Base-by-base conservation (phyloP, 305 asterid genomes). In the Plantago rigida region DNA sequence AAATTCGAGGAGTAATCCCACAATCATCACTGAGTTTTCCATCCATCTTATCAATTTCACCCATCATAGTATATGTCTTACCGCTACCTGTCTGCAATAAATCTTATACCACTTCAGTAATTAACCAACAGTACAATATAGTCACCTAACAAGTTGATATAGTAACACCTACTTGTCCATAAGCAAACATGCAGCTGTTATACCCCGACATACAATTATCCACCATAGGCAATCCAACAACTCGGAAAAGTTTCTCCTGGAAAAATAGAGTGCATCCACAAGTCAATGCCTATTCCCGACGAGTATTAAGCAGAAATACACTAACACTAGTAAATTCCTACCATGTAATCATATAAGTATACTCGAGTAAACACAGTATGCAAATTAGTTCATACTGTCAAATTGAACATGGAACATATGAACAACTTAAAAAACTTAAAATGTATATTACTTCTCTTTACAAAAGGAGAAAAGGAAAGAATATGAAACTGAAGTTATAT, bases 151-250 rank as follows among this genome's bases (percentile, higher is more conserved):
- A 47, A 67, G 48, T 50, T 34, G 62, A 51, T 60, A 63, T 51
- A 10, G 34, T 36, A 39, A 56, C 10, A 28, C 67, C 15, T 64
- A 85, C 96, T 83, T 85, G 96, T 49, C 96, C 96, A 69, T 85
- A 87, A 51, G 96, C 96, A 79, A 87, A 85, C 83, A 87, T 85
- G 86, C 93, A 87, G 78, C 96, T 87, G 67, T 87, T 87, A 55
- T 85, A 87, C 15, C 96, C 96, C 55, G 90, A 80, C 94, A 87
- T 83, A 75, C 96, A 87, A 67, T 87, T 87, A 39, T 87, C 94
- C 69, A 87, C 94, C 87, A 87, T 85, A 59, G 96, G 96, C 67
- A 85, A 74, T 66, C 96, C 96, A 26, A 86, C 96, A 76, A 73
- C 87, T 59, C 67, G 64, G 71, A 84, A 87, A 68, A 85, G 94